Evolutionary conservation across 116 monocot species (phyloP), one percentile per base, ranked within the genome.

Genomic region (Cymodocea nodosa): DNA sequence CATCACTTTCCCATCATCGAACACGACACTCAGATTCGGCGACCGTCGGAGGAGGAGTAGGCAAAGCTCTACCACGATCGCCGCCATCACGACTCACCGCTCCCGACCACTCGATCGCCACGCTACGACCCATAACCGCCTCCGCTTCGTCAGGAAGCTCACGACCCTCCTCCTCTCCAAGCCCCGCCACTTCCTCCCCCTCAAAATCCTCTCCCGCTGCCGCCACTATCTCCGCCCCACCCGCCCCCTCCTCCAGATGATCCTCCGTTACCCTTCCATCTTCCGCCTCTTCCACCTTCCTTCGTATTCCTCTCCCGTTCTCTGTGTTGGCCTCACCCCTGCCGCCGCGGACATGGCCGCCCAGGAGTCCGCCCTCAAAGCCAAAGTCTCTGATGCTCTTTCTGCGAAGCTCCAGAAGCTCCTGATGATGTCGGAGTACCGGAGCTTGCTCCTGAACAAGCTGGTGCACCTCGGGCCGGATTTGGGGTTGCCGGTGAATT

Each of bases 121-220:
- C 51, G 85, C 85, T 35, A 56, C 81, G 34, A 64, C 65, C 69
- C 70, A 80, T 68, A 80, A 69, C 79, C 76, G 61, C 51, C 83
- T 88, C 64, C 83, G 85, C 12, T 93, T 93, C 77, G 89, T 77
- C 37, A 71, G 80, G 62, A 93, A 89, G 67, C 75, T 93, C 34
- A 73, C 66, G n/a, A 83, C 75, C 35, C 83, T 93, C 22, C 88
- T 93, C 63, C 93, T 93, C 52, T 88, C 93, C 62, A 93, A 93
- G 54, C 83, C 88, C 30, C 80, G 75, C 12, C 85, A 72, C 75
- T 93, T 85, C 81, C 80, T 93, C 68, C 89, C 93, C 40, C 77
- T 85, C 63, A 76, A 69, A 40, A 51, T 89, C 71, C 93, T 93
- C 79, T 49, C 39, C 69, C 63, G 57, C 68, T 89, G 88, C 78